Base-by-base conservation (phyloP, 345 rosid species). In the Dipteronia dyeriana region DNA sequence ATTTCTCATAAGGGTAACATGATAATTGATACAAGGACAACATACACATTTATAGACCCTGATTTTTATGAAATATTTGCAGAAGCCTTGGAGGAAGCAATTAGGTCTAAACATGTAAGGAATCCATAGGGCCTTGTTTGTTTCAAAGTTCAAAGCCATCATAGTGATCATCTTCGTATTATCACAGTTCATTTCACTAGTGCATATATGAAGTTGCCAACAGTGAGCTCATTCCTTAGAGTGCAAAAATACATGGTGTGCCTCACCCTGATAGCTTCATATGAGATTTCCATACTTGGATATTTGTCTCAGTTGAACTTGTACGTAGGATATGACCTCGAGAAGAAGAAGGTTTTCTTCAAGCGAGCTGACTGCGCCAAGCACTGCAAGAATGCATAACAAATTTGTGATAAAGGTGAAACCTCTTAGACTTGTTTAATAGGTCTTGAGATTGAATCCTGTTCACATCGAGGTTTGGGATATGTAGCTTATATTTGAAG, bases 21-120 rank as follows among this genome's bases (percentile, higher is more conserved):
- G 6, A 77, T 91, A 17, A 78, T 91, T 25, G 94, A 91, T 54
- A 87, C 94, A 0, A 94, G 94, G 0, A 91, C 94, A 2, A 86
- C 91, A 0, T 78, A 89, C 1, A 93, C 91, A 4, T 80, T 80
- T 19, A 82, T 90, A 0, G 86, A 82, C 0, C 75, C 83, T 0
- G 84, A 83, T 2, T 84, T 91, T 19, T 90, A 79, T 26, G 39
- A 54, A 3, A 22, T 49, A 3, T 67, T 94, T 53, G 87, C 82
- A 26, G 57, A 77, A 11, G 82, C 74, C 0, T 8, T 85, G 10
- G 87, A 70, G 73, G 66, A 79, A 61, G 65, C 71, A 19, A 80
- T 84, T 0, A 78, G 75, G 19, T 83, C 77, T 1, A 68, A 84
- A 73, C 87, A 84, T 10, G 86, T 78, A 8, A 74, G 65, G 62